Conservation (phyloP, 2,329 filamentous ascomycete genomes). For the Penicillium sp. region DNA sequence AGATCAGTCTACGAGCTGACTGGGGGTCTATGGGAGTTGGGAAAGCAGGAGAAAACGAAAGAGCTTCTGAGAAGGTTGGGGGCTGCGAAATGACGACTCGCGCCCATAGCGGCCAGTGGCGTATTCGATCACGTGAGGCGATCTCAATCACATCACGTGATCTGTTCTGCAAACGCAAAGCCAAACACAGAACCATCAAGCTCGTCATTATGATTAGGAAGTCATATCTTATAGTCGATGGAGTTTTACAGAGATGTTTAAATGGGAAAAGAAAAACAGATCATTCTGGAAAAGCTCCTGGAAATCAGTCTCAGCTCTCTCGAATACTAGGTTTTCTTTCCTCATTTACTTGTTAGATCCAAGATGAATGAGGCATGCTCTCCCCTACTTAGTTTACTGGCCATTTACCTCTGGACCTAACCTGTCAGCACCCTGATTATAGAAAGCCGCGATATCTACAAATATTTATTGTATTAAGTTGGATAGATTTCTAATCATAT, state of each 20-base stretch:
- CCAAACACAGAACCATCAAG: too few species aligned
- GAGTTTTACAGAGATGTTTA: too few species aligned
- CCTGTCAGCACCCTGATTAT: background rate
- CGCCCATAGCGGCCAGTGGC: slow-evolving; percentile 21
- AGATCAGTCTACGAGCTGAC: slow-evolving; percentile 5
- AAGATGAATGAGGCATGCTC: background rate
- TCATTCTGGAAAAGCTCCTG: too few species aligned
- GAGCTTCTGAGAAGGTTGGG: slow-evolving; percentile 9
- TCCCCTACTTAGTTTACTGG: background rate
- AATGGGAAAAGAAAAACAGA: too few species aligned
- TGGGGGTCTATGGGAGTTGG: slow-evolving; percentile 1
- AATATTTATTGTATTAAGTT: slow-evolving; percentile 7
- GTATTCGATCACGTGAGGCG: slow-evolving; percentile 11
- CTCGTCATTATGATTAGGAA: too few species aligned
- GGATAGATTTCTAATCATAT: slow-evolving; percentile 17
- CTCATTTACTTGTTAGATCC: background rate
- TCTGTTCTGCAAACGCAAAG: too few species aligned
- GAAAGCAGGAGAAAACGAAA: background rate
- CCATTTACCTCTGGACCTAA: background rate
- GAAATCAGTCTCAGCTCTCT: too few species aligned
- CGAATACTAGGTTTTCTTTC: too few species aligned
- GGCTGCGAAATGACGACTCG: slow-evolving; percentile 21
- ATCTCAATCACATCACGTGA: background rate
- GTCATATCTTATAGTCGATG: too few species aligned
- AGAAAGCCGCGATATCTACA: background rate